Percentiles rank a stretch among this genome's conserved stretches.
phyloP scores from a whole-genome alignment of 176 grass and related monocot genomes.

The Cenchrus fungigraminus region DNA sequence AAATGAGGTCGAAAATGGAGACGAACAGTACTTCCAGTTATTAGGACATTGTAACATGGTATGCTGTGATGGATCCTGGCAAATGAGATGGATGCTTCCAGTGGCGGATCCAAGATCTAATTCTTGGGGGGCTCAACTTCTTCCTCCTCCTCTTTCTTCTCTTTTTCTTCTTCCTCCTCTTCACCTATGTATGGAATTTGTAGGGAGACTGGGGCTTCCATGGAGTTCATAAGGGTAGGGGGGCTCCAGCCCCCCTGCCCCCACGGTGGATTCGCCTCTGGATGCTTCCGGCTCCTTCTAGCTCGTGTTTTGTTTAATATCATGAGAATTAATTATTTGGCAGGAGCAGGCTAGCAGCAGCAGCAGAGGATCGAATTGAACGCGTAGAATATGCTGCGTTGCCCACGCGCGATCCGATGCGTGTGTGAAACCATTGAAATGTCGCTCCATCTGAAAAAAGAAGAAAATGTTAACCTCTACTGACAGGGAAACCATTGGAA shows the following conservation, averaged over 20 bases:
- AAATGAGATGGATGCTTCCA: slow-evolving; percentile 30
- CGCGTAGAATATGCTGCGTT: slow-evolving; percentile 37
- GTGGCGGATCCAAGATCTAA: too few species aligned
- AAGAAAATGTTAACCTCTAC: background rate
- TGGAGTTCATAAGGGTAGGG: too few species aligned
- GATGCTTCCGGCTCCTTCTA: slow-evolving; percentile 40
- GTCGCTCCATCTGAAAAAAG: background rate
- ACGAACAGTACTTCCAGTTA: background rate
- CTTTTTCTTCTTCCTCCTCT: too few species aligned
- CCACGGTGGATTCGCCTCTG: background rate
- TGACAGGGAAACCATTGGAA: slow-evolving; percentile 14
- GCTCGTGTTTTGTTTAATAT: slow-evolving; percentile 7
- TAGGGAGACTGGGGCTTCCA: too few species aligned
- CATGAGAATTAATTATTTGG: background rate
- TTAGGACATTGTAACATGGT: slow-evolving; percentile 13
- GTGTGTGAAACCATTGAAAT: slow-evolving; percentile 50
- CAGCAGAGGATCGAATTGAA: background rate
- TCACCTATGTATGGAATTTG: too few species aligned
- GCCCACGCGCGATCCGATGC: slow-evolving; percentile 44
- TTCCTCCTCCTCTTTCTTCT: too few species aligned
- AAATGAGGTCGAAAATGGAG: background rate
- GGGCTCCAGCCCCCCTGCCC: too few species aligned
- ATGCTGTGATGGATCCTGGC: slow-evolving; percentile 23
- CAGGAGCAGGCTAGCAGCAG: too few species aligned
- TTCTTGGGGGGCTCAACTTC: too few species aligned